Evolutionary conservation across 805 yeast species (phyloP).

Genomic region (Millerago galiae): DNA sequence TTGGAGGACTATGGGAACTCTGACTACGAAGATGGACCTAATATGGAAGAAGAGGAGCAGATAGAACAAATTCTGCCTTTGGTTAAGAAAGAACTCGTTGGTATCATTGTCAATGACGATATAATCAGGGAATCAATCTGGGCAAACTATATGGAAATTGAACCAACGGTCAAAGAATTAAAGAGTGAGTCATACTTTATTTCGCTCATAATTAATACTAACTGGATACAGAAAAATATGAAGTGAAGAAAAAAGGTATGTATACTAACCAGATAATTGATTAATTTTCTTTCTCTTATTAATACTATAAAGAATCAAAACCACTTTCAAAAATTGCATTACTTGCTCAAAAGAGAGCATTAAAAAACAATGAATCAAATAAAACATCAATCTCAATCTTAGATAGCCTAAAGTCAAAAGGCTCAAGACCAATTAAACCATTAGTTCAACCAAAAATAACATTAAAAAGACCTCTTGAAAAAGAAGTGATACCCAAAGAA

Average conservation of each 20-base stretch:
- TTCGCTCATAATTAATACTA: too few species aligned
- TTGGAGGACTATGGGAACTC: conserved; percentile 25
- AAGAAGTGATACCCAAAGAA: conserved; percentile 1
- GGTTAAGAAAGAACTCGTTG: conserved; percentile 31
- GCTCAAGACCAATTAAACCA: not conserved
- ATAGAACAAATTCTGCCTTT: conserved; percentile 38
- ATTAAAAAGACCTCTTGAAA: conserved; percentile 2
- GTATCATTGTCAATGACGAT: conserved; percentile 38
- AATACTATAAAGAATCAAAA: conserved; percentile 7
- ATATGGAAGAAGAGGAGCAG: conserved; percentile 34
- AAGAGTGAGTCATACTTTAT: conserved; percentile 20
- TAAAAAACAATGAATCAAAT: conserved; percentile 5
- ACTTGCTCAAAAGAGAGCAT: conserved; percentile 20
- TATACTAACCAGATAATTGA: not conserved
- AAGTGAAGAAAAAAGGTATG: conserved; percentile 7
- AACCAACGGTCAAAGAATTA: conserved; percentile 42
- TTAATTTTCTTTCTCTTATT: conserved; percentile 4
- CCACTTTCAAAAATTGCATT: conserved; percentile 18
- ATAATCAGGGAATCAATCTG: conserved; percentile 54
- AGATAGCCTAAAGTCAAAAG: conserved; percentile 12
- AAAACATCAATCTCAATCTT: conserved; percentile 17
- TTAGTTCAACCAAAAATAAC: not conserved
- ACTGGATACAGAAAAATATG: not conserved
- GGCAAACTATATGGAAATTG: conserved; percentile 50
- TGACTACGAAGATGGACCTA: conserved; percentile 25